Evolutionary conservation across 208 protist genomes (phyloP).

Genomic region (Tritrichomonas musculus): DNA sequence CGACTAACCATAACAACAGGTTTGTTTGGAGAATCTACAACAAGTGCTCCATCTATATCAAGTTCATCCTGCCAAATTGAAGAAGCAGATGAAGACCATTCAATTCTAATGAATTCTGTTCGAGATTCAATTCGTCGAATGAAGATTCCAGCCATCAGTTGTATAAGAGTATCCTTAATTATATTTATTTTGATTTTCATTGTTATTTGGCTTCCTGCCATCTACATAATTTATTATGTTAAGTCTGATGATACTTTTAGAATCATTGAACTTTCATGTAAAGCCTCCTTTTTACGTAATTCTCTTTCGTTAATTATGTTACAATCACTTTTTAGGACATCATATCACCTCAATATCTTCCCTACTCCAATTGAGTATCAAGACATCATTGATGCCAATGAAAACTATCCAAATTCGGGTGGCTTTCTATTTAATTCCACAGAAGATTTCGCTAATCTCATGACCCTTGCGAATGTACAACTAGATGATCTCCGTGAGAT

Average conservation of each 20-base stretch:
- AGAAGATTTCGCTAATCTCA: too few species aligned
- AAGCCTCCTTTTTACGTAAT: background rate
- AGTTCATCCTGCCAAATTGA: background rate
- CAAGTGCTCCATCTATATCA: background rate
- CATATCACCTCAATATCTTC: too few species aligned
- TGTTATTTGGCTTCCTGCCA: background rate
- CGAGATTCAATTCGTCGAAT: background rate
- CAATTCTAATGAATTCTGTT: background rate
- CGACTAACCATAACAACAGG: background rate
- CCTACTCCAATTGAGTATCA: too few species aligned
- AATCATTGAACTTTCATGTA: background rate
- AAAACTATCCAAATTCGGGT: too few species aligned
- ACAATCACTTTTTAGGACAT: too few species aligned
- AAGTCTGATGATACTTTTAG: background rate
- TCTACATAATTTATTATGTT: background rate
- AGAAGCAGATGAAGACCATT: background rate
- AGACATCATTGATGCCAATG: too few species aligned
- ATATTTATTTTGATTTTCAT: background rate
- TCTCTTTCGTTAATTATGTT: too few species aligned
- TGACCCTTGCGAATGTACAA: too few species aligned
- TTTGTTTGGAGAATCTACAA: constrained; percentile 11
- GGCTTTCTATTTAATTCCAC: too few species aligned
- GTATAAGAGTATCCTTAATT: background rate
- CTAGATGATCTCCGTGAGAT: too few species aligned
- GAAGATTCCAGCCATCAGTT: background rate